Percentiles rank a stretch among this genome's conserved stretches.
Conservation (phyloP, 2,329 filamentous ascomycete species). For the Aureobasidium vineae region DNA sequence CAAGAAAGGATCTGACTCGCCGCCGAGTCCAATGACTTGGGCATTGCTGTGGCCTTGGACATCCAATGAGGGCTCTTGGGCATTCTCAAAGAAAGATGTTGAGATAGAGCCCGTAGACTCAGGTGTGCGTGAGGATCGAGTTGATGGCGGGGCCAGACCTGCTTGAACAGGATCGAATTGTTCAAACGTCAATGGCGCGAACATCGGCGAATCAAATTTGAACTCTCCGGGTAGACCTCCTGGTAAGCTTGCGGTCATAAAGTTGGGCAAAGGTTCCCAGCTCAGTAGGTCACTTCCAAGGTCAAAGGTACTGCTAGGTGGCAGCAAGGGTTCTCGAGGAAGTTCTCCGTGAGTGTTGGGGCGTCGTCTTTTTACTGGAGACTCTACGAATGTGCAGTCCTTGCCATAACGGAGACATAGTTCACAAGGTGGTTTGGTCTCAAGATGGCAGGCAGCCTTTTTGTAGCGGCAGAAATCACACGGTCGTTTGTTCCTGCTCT, state of each 20-base stretch:
- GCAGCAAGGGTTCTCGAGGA: conserved; percentile 11
- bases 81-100: conserved; percentile 30
- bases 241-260: conserved; percentile 16
- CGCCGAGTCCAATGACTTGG: conserved; percentile 38
- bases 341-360: conserved; percentile 38
- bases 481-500: conserved; percentile 43
- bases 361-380: conserved; percentile 37
- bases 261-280: conserved; percentile 25
- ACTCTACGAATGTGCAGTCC: conserved; percentile 49
- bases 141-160: conserved; percentile 4
- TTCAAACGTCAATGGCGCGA: conserved; percentile 25
- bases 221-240: conserved; percentile 12
- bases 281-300: conserved; percentile 24
- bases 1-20: conserved; percentile 38
- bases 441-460: conserved; percentile 49
- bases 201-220: conserved; percentile 21
- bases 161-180: conserved; percentile 26
- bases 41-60: conserved; percentile 37
- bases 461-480: conserved; percentile 50
- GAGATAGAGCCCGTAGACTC: conserved; percentile 17
- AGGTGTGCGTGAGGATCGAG: not conserved
- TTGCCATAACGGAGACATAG: conserved; percentile 46
- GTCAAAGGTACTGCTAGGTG: conserved; percentile 23
- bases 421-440: conserved; percentile 45
- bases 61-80: conserved; percentile 37